phyloP scores from a whole-genome alignment of 495 filamentous ascomycete genomes.

The Astrothelium subdiscretum region DNA sequence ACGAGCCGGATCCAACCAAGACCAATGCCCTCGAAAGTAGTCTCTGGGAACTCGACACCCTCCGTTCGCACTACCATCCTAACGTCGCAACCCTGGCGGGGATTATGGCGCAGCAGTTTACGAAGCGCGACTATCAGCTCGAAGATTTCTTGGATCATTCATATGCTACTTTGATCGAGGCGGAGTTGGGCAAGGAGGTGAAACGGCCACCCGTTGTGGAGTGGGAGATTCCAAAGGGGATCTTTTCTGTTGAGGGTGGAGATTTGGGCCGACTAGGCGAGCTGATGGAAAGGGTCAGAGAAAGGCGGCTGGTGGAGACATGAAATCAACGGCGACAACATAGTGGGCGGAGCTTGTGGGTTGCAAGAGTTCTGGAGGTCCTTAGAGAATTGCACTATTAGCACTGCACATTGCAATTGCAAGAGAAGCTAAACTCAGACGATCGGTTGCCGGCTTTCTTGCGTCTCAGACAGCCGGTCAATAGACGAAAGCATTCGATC shows the following conservation, averaged over 20 bases:
- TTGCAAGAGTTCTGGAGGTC: too few relatives aligned
- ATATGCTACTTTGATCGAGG: conserved; percentile 67
- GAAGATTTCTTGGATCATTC: conserved; percentile 97
- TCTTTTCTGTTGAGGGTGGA: conserved; percentile 52
- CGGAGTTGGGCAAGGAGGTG: conserved; percentile 68
- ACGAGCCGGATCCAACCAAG: conserved; percentile 70
- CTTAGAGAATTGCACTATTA: too few relatives aligned
- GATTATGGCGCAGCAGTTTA: conserved; percentile 95
- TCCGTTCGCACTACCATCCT: conserved; percentile 91
- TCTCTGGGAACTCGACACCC: conserved; percentile 84
- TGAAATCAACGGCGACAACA: too few relatives aligned
- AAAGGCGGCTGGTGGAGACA: background rate
- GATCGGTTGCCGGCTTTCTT: too few relatives aligned
- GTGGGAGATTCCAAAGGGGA: conserved; percentile 83
- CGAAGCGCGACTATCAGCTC: conserved; percentile 79
- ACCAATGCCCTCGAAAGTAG: conserved; percentile 83
- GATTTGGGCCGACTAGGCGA: conserved; percentile 25
- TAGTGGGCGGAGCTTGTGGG: too few relatives aligned
- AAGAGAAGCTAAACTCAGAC: too few relatives aligned
- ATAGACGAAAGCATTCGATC: too few relatives aligned
- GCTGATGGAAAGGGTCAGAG: conserved; percentile 14
- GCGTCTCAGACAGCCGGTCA: too few relatives aligned
- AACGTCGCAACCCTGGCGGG: conserved; percentile 90
- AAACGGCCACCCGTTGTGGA: conserved; percentile 83
- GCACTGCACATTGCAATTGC: too few relatives aligned